A percentile compares a stretch with the other conserved stretches of the same genome.
These are phyloP conservation scores for Mortierella sp. DNA, from an alignment of 371 early-diverging fungal genomes.

Conservation along the genomic window DNA sequence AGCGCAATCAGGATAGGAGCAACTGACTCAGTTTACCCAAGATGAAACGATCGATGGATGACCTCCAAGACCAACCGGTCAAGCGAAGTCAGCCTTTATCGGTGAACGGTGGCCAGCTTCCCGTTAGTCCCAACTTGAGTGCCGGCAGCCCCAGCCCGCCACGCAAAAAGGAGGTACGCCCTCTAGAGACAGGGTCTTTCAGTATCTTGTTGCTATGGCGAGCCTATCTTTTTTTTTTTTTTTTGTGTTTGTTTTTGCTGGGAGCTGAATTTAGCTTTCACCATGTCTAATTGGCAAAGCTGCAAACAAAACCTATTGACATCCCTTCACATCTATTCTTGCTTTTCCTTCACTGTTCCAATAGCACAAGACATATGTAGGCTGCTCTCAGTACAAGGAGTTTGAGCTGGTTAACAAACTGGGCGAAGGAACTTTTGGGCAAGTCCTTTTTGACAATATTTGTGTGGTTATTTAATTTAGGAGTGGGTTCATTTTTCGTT, in stretches of 20 bases:
- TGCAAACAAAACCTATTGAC: not conserved
- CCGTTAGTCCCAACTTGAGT: constrained; percentile 48
- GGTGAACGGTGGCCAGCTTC: constrained; percentile 19
- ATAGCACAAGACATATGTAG: constrained; percentile 41
- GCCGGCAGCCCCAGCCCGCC: constrained; percentile 54
- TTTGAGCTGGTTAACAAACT: constrained; percentile 58
- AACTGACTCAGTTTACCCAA: not conserved
- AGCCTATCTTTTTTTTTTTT: not conserved
- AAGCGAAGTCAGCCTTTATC: constrained; percentile 9
- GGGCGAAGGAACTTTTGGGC: constrained; percentile 65
- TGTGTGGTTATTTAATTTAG: not conserved
- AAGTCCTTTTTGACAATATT: constrained; percentile 38
- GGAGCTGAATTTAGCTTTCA: not conserved
- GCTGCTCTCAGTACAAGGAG: constrained; percentile 49
- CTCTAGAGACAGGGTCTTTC: not conserved
- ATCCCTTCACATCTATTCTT: not conserved
- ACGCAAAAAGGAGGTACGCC: constrained; percentile 49
- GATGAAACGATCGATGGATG: constrained; percentile 17
- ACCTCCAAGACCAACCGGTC: constrained; percentile 17
- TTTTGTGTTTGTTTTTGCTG: no score
- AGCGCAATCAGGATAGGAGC: constrained; percentile 7
- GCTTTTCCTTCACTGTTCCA: not conserved
- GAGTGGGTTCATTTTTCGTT: constrained; percentile 3
- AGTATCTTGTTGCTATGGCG: not conserved
- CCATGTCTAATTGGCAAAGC: not conserved